A percentile compares a stretch with the other conserved stretches of the same genome.
Conservation (phyloP, 2,329 filamentous ascomycete species). For the Sporothrix mexicana region DNA sequence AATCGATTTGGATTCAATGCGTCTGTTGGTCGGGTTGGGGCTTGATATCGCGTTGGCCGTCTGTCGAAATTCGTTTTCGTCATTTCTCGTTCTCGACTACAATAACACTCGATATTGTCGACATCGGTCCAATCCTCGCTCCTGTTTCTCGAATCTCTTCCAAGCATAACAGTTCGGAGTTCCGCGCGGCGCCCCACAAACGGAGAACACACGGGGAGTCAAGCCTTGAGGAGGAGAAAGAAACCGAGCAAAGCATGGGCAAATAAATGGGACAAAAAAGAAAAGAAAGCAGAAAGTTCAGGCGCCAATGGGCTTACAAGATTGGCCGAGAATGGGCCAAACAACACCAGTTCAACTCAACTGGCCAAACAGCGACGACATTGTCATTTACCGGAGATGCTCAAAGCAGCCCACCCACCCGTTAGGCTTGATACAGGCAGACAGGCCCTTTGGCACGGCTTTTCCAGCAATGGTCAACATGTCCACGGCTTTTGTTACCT, state of each 20-base stretch:
- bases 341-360: too few species aligned
- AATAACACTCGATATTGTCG: background rate
- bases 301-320: background rate
- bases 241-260: background rate
- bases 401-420: too few species aligned
- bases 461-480: too few species aligned
- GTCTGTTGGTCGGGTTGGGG: background rate
- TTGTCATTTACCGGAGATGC: too few species aligned
- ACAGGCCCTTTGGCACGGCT: too few species aligned
- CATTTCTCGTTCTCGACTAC: background rate
- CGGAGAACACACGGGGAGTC: constrained; percentile 19
- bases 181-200: constrained; percentile 3
- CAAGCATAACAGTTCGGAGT: background rate
- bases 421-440: too few species aligned
- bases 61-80: background rate
- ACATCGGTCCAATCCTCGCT: background rate
- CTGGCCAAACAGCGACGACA: too few species aligned
- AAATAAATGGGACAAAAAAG: background rate
- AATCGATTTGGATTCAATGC: background rate
- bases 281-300: background rate
- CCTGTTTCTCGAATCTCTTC: background rate
- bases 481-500: background rate
- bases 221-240: background rate
- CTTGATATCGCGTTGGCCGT: background rate
- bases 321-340: too few species aligned